phyloP scores from a whole-genome alignment of 2,329 filamentous ascomycete species.

The Pseudopithomyces maydicus region DNA sequence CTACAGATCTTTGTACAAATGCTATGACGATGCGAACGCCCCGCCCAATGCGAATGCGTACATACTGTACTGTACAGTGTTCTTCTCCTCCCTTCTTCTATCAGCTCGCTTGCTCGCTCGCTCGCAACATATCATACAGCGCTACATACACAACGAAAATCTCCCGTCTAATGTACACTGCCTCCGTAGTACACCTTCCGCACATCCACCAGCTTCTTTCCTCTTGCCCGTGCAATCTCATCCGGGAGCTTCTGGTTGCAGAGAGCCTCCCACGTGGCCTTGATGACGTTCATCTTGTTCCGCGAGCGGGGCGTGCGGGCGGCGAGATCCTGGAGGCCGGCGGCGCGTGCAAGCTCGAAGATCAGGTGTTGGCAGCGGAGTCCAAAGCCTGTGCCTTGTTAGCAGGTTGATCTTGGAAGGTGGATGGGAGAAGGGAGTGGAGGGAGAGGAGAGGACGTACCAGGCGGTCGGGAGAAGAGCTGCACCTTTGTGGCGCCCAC shows the following conservation, averaged over 20 bases:
- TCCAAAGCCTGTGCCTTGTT: conserved; percentile 73
- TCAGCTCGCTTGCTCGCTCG: neutral
- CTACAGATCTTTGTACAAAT: conserved; percentile 24
- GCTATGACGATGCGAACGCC: conserved; percentile 6
- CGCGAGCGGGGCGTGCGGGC: conserved; percentile 82
- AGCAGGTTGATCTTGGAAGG: neutral
- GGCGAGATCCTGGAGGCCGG: conserved; percentile 84
- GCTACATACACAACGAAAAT: neutral
- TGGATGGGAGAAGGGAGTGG: neutral
- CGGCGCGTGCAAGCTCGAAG: conserved; percentile 89
- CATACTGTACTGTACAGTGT: conserved; percentile 18
- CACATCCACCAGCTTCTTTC: conserved; percentile 95
- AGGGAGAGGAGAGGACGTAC: conserved; percentile 58
- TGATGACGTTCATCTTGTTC: conserved; percentile 98
- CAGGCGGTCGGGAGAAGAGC: conserved; percentile 82
- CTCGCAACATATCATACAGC: conserved; percentile 17
- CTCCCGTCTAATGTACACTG: conserved; percentile 39
- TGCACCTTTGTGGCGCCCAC: conserved; percentile 85
- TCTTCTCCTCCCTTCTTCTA: neutral
- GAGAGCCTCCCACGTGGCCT: conserved; percentile 84
- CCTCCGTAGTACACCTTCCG: conserved; percentile 97
- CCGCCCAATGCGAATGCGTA: conserved; percentile 15
- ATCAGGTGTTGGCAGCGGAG: conserved; percentile 89
- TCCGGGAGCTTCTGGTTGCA: conserved; percentile 85
- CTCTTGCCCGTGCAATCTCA: conserved; percentile 83